A percentile compares a stretch with the other conserved stretches of the same genome.
These are phyloP conservation scores for Microcyclospora tardicrescens DNA, from an alignment of 2,329 filamentous ascomycete species.

Conservation along the genomic window DNA sequence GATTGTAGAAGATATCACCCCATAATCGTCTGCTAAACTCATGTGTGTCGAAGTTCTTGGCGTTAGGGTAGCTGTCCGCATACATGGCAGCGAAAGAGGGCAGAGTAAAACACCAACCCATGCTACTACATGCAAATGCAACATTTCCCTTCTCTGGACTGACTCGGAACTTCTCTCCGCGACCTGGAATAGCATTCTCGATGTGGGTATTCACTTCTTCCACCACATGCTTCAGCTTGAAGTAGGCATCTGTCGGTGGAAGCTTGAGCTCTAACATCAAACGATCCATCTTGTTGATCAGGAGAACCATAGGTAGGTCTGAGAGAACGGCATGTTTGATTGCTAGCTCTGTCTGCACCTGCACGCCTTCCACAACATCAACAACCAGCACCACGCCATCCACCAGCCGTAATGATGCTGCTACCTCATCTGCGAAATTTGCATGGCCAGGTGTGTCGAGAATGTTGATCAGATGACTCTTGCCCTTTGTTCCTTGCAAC, in stretches of 20 bases:
- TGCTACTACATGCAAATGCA: slow-evolving; percentile 83
- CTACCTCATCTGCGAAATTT: slow-evolving; percentile 96
- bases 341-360: slow-evolving; percentile 91
- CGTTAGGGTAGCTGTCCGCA: slow-evolving; percentile 57
- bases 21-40: slow-evolving; percentile 80
- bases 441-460: slow-evolving; percentile 95
- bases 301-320: slow-evolving; percentile 73
- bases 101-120: slow-evolving; percentile 95
- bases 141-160: slow-evolving; percentile 97
- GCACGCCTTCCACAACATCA: slow-evolving; percentile 97
- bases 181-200: slow-evolving; percentile 70
- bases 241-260: slow-evolving; percentile 90
- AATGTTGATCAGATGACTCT: slow-evolving; percentile 90
- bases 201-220: slow-evolving; percentile 97
- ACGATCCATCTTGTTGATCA: slow-evolving; percentile 96
- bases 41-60: slow-evolving; percentile 48
- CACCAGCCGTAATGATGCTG: slow-evolving; percentile 69
- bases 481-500: slow-evolving; percentile 74
- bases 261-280: slow-evolving; percentile 88
- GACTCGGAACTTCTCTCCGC: slow-evolving; percentile 64
- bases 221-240: slow-evolving; percentile 97
- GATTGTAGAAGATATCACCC: slow-evolving; percentile 96
- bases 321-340: slow-evolving; percentile 92
- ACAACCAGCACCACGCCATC: slow-evolving; percentile 90
- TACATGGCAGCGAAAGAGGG: slow-evolving; percentile 96